Conservation (phyloP, 1,284 basidiomycete species). For the Microbotryum violaceum region DNA sequence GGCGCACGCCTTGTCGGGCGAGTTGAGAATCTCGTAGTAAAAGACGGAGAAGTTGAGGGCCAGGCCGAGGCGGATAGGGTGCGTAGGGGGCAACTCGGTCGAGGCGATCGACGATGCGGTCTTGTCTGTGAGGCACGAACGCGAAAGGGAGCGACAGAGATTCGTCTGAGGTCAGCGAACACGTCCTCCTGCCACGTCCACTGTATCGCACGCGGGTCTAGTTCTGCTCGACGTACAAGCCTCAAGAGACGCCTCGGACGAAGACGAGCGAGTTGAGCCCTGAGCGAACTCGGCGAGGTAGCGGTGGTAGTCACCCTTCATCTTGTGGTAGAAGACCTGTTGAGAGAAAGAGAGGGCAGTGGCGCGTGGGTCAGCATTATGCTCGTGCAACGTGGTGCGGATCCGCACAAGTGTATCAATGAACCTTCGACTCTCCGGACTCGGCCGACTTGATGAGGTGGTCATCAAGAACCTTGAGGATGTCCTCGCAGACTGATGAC, state of each 20-base stretch:
- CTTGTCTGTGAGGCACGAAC: conserved; percentile 37
- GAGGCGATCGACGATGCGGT: conserved; percentile 44
- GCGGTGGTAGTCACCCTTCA: conserved; percentile 49
- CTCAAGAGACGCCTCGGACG: conserved; percentile 40
- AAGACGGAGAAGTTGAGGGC: conserved; percentile 49
- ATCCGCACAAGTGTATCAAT: neutral
- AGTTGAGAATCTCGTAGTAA: conserved; percentile 48
- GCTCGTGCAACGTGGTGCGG: neutral
- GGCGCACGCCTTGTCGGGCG: conserved; percentile 44
- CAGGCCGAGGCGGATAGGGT: conserved; percentile 46
- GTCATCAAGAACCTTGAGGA: conserved; percentile 38
- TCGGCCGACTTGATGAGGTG: conserved; percentile 41
- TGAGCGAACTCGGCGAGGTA: conserved; percentile 48
- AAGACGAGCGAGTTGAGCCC: conserved; percentile 37
- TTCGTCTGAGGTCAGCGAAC: neutral
- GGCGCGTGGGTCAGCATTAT: too few relatives aligned
- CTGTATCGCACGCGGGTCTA: too few relatives aligned
- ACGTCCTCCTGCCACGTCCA: neutral
- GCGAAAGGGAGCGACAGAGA: neutral
- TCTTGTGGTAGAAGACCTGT: conserved; percentile 41
- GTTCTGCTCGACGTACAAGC: conserved; percentile 34
- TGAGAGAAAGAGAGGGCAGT: neutral
- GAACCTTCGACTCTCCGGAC: conserved; percentile 37
- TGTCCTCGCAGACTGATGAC: conserved; percentile 37
- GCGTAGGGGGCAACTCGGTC: conserved; percentile 44